Conservation (phyloP, 2,329 filamentous ascomycete species). For the Massarina eburnea region DNA sequence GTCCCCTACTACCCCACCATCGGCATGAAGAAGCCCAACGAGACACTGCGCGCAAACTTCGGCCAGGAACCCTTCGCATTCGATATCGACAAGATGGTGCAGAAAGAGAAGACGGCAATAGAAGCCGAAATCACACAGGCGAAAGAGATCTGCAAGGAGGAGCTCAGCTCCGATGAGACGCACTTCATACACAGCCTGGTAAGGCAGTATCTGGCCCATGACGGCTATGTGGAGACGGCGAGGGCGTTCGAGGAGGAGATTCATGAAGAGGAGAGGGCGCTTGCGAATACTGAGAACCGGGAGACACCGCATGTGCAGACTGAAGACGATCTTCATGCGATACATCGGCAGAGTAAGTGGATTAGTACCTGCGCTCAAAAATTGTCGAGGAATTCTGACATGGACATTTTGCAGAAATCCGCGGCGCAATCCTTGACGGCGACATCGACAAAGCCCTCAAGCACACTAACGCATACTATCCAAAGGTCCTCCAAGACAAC, state of each 20-base stretch:
- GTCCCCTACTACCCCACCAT: constrained; percentile 66
- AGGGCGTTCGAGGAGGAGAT: constrained; percentile 85
- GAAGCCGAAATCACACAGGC: constrained; percentile 33
- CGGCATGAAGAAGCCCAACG: constrained; percentile 66
- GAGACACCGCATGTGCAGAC: constrained; percentile 62
- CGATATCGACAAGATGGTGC: constrained; percentile 83
- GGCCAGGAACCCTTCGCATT: constrained; percentile 78
- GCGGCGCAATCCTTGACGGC: constrained; percentile 82
- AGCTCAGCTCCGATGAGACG: constrained; percentile 62
- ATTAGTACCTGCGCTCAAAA: neutral
- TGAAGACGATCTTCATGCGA: constrained; percentile 81
- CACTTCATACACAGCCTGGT: constrained; percentile 80
- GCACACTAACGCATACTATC: constrained; percentile 76
- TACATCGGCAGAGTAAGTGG: constrained; percentile 76
- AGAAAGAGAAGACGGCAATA: constrained; percentile 38
- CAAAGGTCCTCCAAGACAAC: constrained; percentile 75
- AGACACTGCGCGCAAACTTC: constrained; percentile 63
- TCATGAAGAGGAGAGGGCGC: constrained; percentile 68
- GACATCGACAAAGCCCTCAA: constrained; percentile 91
- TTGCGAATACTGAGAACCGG: constrained; percentile 59
- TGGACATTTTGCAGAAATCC: constrained; percentile 65
- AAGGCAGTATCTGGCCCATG: constrained; percentile 87
- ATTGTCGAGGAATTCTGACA: neutral
- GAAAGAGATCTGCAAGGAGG: constrained; percentile 20
- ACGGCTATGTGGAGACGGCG: constrained; percentile 93